These are phyloP conservation scores for Solanum hybrid DNA, from an alignment of 305 asterid genomes.

Conservation along the genomic window DNA sequence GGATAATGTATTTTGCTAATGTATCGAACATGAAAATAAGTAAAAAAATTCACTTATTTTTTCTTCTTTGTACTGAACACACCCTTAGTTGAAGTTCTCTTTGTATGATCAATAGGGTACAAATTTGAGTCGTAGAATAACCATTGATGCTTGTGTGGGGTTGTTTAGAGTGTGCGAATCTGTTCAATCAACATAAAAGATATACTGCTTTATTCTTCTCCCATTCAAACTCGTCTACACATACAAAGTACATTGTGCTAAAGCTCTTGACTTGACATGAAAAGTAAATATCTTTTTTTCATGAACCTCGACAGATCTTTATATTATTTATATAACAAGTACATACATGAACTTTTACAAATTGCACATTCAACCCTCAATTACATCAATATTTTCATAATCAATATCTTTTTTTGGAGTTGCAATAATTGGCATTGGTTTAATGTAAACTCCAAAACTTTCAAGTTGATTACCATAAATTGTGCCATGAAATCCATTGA, in stretches of 20 bases:
- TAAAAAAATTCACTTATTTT: not conserved
- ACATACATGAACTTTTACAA: not conserved
- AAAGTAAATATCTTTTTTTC: not conserved
- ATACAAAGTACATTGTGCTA: too few relatives aligned
- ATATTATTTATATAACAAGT: not conserved
- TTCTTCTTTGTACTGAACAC: too few relatives aligned
- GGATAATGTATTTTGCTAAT: not conserved
- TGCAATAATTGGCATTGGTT: not conserved
- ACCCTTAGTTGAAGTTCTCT: too few relatives aligned
- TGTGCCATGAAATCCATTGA: slow-evolving; percentile 10
- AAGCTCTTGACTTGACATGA: not conserved
- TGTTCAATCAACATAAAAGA: too few relatives aligned
- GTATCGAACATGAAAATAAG: not conserved
- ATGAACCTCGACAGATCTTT: not conserved
- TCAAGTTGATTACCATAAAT: not conserved
- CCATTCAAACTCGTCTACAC: too few relatives aligned
- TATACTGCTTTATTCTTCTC: too few relatives aligned
- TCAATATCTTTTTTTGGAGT: not conserved
- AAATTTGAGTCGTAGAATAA: too few relatives aligned
- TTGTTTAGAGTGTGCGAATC: too few relatives aligned
- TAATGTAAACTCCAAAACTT: not conserved
- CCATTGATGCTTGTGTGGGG: too few relatives aligned
- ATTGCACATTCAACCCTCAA: not conserved
- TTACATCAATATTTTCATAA: not conserved
- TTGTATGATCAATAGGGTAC: too few relatives aligned